phyloP scores from a whole-genome alignment of 108 stramenopile species.

The Chaetoceros tenuissimus region DNA sequence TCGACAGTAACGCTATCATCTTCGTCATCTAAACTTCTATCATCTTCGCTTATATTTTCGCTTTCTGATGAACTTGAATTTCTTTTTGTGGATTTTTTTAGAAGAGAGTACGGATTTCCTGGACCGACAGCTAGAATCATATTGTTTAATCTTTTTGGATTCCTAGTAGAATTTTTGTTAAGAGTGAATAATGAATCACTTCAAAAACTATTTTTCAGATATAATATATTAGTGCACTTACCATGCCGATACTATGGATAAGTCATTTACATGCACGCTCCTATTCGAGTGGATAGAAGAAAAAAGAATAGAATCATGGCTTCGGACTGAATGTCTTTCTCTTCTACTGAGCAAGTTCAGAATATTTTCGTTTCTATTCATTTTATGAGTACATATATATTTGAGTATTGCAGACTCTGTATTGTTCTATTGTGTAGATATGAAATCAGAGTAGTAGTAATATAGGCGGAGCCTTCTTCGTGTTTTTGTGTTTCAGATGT shows the following conservation, averaged over 20 bases:
- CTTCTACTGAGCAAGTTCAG: neutral
- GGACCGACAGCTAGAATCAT: conserved; percentile 71
- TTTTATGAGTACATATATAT: too few species aligned
- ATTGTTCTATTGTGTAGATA: too few species aligned
- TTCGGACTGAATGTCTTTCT: neutral
- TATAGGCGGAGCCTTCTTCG: too few species aligned
- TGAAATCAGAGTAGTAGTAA: too few species aligned
- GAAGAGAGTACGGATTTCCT: too few species aligned
- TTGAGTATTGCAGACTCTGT: too few species aligned
- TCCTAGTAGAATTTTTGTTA: conserved; percentile 26
- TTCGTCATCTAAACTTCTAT: conserved; percentile 6
- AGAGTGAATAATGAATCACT: neutral
- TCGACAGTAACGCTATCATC: conserved; percentile 7
- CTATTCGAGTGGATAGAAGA: neutral
- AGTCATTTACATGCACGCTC: neutral
- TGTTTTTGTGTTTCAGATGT: too few species aligned
- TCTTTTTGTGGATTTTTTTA: too few species aligned
- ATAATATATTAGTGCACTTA: too few species aligned
- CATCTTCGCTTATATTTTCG: conserved; percentile 6
- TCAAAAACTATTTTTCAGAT: neutral
- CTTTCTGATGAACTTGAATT: too few species aligned
- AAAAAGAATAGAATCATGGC: neutral
- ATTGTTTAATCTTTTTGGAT: conserved; percentile 58
- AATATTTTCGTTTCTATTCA: too few species aligned
- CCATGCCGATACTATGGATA: neutral